Evolutionary conservation across 768 basidiomycete genomes (phyloP).

Genomic region (Boletus pseudopeckii): DNA sequence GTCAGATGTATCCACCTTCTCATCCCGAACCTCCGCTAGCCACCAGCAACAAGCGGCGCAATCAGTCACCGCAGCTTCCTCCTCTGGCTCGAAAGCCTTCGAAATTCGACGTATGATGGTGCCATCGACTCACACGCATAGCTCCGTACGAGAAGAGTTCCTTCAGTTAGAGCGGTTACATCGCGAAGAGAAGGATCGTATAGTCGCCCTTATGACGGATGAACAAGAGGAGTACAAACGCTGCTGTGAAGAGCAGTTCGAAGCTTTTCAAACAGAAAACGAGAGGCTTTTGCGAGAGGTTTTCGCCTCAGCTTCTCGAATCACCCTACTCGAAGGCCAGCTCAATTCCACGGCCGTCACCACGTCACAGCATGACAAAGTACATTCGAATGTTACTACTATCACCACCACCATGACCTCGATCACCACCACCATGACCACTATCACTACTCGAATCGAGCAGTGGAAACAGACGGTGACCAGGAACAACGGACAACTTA

Average conservation of each 20-base stretch:
- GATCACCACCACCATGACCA: slow-evolving; percentile 1
- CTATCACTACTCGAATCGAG: neutral
- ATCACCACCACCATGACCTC: neutral
- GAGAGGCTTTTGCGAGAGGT: neutral
- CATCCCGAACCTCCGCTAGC: neutral
- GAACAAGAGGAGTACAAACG: neutral
- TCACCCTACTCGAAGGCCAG: neutral
- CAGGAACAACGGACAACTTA: neutral
- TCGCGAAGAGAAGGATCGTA: slow-evolving; percentile 3
- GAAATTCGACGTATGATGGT: neutral
- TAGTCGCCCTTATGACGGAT: neutral
- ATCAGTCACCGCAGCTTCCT: too few relatives aligned
- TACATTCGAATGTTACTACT: neutral
- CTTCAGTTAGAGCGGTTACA: neutral
- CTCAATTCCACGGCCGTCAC: neutral
- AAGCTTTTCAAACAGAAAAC: neutral
- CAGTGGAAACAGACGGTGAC: neutral
- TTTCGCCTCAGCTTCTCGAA: neutral
- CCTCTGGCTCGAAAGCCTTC: neutral
- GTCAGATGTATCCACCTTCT: neutral
- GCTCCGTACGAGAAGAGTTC: neutral
- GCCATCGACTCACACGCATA: neutral
- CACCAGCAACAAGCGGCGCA: neutral
- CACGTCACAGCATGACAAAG: too few relatives aligned
- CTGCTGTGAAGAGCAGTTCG: neutral